Evolutionary conservation across 257 asterid genomes (phyloP).

Genomic region (Marsdenia floribunda): DNA sequence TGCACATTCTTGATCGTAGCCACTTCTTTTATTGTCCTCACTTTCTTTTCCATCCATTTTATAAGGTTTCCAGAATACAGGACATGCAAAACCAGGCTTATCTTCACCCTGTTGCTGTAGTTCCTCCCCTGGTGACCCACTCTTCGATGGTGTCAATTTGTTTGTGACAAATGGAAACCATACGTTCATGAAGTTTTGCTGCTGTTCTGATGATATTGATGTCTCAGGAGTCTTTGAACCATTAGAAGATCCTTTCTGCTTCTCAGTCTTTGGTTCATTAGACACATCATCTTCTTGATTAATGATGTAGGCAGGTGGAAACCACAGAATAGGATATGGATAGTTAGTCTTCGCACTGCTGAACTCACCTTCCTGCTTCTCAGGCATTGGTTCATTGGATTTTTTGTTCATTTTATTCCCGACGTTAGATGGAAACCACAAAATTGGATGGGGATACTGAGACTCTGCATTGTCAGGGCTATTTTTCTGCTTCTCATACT

Average conservation of each 20-base stretch:
- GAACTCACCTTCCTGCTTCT: constrained; percentile 10
- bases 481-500: constrained; percentile 9
- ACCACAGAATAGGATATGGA: constrained; percentile 37
- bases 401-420: constrained; percentile 8
- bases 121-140: constrained; percentile 13
- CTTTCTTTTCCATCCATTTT: constrained; percentile 25
- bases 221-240: constrained; percentile 18
- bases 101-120: constrained; percentile 17
- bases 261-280: background rate
- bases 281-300: constrained; percentile 10
- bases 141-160: constrained; percentile 23
- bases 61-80: constrained; percentile 57
- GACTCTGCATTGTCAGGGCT: constrained; percentile 18
- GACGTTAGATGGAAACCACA: constrained; percentile 39
- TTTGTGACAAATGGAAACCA: constrained; percentile 38
- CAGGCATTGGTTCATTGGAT: constrained; percentile 4
- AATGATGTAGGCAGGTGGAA: constrained; percentile 28
- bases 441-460: constrained; percentile 25
- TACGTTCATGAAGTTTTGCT: constrained; percentile 25
- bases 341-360: constrained; percentile 16
- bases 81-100: constrained; percentile 36
- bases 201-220: constrained; percentile 11
- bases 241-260: constrained; percentile 9
- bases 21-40: constrained; percentile 10
- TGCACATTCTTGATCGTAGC: constrained; percentile 2